Evolutionary conservation across 805 yeast genomes (phyloP), one percentile per base, ranked within the genome.

Genomic region (Candida boidinii): DNA sequence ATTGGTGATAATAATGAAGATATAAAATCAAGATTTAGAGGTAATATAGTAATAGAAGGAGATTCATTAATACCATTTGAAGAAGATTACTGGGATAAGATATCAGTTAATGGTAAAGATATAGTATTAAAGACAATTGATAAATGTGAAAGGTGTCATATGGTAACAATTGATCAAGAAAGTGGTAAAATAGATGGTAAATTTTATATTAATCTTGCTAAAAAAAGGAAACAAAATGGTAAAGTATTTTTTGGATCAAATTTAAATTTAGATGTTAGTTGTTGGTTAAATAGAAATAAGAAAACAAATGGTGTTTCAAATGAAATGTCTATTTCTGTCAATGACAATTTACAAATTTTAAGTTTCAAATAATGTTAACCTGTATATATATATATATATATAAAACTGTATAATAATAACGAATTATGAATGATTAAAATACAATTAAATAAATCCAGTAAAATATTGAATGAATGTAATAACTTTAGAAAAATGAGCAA

Each of bases 121-220:
- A 29, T 43, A n/a, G 25, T 23, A 2, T 30, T 51, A 32, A 28
- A 34, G 34, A 43, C 45, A 37, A 16, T 62, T 44, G 30, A 49
- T 38, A 28, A 45, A 20, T 66, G 72, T 37, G 53, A 60, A 16
- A 42, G 72, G 25, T 66, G 72, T 39, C 62, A 60, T 31, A 64
- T 66, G 70, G 55, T 66, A n/a, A 58, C 67, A 3, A 56, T 64
- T 10, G 57, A 62, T 16, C 43, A 43, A 11, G 46, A 45, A 6
- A 46, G 56, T n/a, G 71, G 70, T 2, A 37, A 39, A 14, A 34
- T 49, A 17, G 60, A 60, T 37, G 34, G 51, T 5, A 41, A 41
- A 9, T 56, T 66, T 10, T 63, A 53, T 35, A 44, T 51, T 31
- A 51, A 52, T 17, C 42, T 66, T 15, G 51, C 59, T 7, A 48